Evolutionary conservation across 352 stramenopile genomes (phyloP).

Genomic region (Pythium rhizo-oryzae): DNA sequence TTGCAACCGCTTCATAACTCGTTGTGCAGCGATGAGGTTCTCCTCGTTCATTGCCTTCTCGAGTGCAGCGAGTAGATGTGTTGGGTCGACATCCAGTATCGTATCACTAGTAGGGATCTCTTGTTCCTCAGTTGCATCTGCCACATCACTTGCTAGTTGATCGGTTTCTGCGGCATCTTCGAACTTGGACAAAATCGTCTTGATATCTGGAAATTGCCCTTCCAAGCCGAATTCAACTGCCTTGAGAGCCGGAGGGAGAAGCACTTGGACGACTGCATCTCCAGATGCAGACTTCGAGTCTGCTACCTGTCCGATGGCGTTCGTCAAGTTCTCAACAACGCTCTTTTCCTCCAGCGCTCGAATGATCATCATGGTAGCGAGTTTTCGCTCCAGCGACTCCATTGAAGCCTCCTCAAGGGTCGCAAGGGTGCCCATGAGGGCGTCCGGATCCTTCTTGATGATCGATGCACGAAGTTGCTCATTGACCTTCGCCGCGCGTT

Average conservation of each 20-base stretch:
- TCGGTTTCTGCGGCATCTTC: background rate
- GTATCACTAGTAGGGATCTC: slow-evolving; percentile 4
- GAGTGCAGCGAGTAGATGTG: slow-evolving; percentile 48
- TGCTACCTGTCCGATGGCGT: slow-evolving; percentile 28
- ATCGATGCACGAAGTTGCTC: slow-evolving; percentile 62
- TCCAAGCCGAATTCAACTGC: slow-evolving; percentile 63
- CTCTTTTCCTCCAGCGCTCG: slow-evolving; percentile 76
- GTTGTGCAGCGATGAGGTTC: slow-evolving; percentile 66
- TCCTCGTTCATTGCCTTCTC: slow-evolving; percentile 70
- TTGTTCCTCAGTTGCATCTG: background rate
- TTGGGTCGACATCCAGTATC: slow-evolving; percentile 32
- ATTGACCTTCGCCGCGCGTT: slow-evolving; percentile 50
- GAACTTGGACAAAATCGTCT: slow-evolving; percentile 4
- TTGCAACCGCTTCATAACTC: slow-evolving; percentile 48
- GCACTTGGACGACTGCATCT: slow-evolving; percentile 30
- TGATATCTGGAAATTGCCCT: slow-evolving; percentile 45
- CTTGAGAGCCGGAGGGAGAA: slow-evolving; percentile 49
- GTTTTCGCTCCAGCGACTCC: slow-evolving; percentile 70
- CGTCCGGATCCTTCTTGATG: slow-evolving; percentile 62
- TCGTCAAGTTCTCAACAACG: slow-evolving; percentile 50
- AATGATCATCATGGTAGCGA: slow-evolving; percentile 86
- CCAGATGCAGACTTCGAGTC: no score
- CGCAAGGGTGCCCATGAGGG: slow-evolving; percentile 69
- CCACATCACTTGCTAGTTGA: background rate
- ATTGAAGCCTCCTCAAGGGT: slow-evolving; percentile 64